A percentile compares a stretch with the other conserved stretches of the same genome.
Conservation (phyloP, 176 grass and related monocot genomes). For the Carex kokanica region DNA sequence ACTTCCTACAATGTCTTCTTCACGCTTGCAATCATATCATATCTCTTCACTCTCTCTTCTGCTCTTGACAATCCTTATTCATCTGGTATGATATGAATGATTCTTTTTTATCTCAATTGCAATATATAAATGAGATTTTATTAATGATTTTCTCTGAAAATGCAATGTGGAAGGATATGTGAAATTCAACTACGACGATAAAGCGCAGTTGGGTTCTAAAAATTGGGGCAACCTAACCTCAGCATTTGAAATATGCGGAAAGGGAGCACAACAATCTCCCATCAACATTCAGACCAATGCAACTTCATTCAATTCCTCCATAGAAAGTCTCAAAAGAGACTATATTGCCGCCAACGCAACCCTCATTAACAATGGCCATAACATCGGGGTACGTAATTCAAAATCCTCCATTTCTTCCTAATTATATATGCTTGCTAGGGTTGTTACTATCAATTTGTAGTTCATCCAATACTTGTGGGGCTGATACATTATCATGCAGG, state of each 20-base stretch:
- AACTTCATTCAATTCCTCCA: neutral
- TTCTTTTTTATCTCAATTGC: neutral
- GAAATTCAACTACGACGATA: neutral
- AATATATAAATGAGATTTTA: neutral
- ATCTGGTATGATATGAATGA: neutral
- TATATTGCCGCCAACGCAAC: constrained; percentile 37
- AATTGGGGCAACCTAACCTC: constrained; percentile 62
- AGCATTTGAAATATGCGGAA: constrained; percentile 35
- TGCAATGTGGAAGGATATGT: constrained; percentile 9
- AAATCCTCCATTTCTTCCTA: neutral
- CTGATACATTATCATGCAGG: no score
- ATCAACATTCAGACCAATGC: constrained; percentile 50
- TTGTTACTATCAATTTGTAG: neutral
- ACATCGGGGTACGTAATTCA: constrained; percentile 35
- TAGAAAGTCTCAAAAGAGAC: constrained; percentile 31
- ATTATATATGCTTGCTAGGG: neutral
- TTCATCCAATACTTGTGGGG: constrained; percentile 7
- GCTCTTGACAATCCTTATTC: constrained; percentile 5
- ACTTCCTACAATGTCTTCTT: constrained; percentile 8
- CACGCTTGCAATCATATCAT: constrained; percentile 6
- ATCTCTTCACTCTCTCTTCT: neutral
- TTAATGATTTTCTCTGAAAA: neutral
- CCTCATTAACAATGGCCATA: constrained; percentile 50
- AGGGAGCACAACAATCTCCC: constrained; percentile 59
- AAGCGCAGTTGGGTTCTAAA: constrained; percentile 25